Conservation (phyloP, 1,284 basidiomycete species). For the Laetiporus sulphureus region DNA sequence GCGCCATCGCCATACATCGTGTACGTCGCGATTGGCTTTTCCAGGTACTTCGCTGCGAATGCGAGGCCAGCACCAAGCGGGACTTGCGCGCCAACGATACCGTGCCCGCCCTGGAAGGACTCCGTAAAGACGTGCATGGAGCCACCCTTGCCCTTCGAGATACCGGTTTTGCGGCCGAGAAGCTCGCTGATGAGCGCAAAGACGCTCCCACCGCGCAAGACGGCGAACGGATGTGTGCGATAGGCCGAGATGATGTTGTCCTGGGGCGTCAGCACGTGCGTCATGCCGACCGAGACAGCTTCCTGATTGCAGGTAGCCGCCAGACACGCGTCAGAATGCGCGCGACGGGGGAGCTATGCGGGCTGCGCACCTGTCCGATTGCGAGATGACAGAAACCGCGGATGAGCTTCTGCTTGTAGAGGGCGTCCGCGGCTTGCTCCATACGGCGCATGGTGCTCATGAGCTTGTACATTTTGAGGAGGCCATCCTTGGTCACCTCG, state of each 20-base stretch:
- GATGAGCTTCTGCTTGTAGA: constrained; percentile 91
- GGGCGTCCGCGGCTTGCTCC: constrained; percentile 94
- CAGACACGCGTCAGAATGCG: background rate
- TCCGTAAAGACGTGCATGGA: constrained; percentile 99
- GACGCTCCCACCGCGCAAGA: constrained; percentile 89
- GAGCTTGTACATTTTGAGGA: constrained; percentile 86
- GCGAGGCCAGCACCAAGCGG: constrained; percentile 93
- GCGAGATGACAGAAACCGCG: constrained; percentile 98
- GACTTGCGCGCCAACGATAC: constrained; percentile 98
- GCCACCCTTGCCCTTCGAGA: constrained; percentile 97
- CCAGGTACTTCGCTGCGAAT: constrained; percentile 90
- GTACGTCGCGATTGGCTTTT: constrained; percentile 79
- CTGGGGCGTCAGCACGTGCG: constrained; percentile 77
- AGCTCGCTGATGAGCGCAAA: constrained; percentile 91
- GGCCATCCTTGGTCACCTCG: constrained; percentile 79
- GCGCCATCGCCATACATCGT: constrained; percentile 97
- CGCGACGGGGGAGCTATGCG: background rate
- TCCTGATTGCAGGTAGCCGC: constrained; percentile 68
- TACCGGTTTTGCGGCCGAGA: constrained; percentile 85
- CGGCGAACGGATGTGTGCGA: constrained; percentile 96
- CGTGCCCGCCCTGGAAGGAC: constrained; percentile 96
- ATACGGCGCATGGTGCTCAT: constrained; percentile 94
- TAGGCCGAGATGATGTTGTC: constrained; percentile 97
- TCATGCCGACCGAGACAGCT: constrained; percentile 94
- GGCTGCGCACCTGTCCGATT: constrained; percentile 86